A percentile compares a stretch with the other conserved stretches of the same genome.
Conservation (phyloP, 2,329 filamentous ascomycete genomes). For the Blastomyces percursus region DNA sequence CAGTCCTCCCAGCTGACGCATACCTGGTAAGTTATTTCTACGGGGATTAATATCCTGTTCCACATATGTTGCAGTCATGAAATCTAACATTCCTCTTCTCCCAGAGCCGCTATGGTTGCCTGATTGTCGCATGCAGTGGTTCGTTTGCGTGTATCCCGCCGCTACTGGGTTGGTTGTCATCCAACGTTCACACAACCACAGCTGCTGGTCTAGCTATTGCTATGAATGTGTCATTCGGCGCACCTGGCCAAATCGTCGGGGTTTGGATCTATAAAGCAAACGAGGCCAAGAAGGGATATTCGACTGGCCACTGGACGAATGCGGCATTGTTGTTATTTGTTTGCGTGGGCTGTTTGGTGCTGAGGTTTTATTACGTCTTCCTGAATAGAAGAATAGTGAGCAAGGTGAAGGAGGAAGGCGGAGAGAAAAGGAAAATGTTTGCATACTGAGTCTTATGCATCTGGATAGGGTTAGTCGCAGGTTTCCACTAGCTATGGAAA, state of each 20-base stretch:
- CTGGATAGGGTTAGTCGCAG: neutral
- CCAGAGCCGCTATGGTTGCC: conserved; percentile 53
- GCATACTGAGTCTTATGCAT: neutral
- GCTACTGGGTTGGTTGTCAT: conserved; percentile 58
- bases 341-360: conserved; percentile 41
- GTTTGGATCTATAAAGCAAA: conserved; percentile 62
- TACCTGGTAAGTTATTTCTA: conserved; percentile 35
- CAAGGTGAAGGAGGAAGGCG: conserved; percentile 24
- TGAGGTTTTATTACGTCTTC: conserved; percentile 48
- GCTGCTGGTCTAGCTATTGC: conserved; percentile 59
- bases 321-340: conserved; percentile 51
- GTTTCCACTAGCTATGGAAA: neutral
- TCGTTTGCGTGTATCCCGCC: conserved; percentile 60
- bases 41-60: neutral
- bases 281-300: conserved; percentile 51
- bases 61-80: neutral
- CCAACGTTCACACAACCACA: conserved; percentile 55
- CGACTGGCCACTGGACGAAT: conserved; percentile 60
- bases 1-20: conserved; percentile 48
- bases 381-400: conserved; percentile 27
- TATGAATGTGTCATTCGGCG: conserved; percentile 57
- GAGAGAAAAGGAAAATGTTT: conserved; percentile 18
- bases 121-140: conserved; percentile 56
- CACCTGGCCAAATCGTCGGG: conserved; percentile 58
- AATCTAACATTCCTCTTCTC: neutral